A percentile compares a stretch with the other conserved stretches of the same genome.
Evolutionary conservation across 176 grass and related monocot genomes (phyloP).

Genomic region (Sorghum bicolor): DNA sequence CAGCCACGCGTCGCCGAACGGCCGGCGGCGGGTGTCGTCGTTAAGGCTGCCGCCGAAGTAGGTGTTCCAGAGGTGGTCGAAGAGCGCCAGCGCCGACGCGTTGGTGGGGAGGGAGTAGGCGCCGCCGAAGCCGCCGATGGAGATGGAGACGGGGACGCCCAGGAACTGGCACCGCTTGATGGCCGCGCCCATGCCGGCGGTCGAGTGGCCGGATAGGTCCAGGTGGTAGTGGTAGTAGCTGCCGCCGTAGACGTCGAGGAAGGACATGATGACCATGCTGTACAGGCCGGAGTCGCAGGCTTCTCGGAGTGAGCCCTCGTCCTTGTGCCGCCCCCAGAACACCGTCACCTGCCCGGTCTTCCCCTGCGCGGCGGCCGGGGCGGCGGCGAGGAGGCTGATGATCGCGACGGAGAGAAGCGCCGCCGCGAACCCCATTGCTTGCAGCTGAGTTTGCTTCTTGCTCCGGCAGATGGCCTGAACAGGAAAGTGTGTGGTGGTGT

Average conservation of each 20-base stretch:
- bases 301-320: neutral
- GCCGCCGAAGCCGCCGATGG: constrained; percentile 2
- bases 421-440: too few species aligned
- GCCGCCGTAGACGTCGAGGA: constrained; percentile 20
- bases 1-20: constrained; percentile 17
- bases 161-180: constrained; percentile 21
- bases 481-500: neutral
- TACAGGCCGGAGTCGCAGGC: constrained; percentile 13
- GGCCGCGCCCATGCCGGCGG: constrained; percentile 6
- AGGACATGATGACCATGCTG: constrained; percentile 16
- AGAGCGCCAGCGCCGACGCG: neutral
- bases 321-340: constrained; percentile 20
- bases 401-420: neutral
- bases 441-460: too few species aligned
- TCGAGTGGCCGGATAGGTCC: neutral
- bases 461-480: too few species aligned
- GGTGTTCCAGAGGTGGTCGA: constrained; percentile 13
- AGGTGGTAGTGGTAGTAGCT: neutral
- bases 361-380: neutral
- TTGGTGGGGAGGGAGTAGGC: neutral
- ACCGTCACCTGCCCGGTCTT: constrained; percentile 23
- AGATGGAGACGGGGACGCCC: neutral
- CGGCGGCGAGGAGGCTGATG: neutral
- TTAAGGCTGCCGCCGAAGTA: constrained; percentile 13
- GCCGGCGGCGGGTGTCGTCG: neutral